Evolutionary conservation across 176 grass and related monocot species (phyloP).

Genomic region (Puya raimondii): DNA sequence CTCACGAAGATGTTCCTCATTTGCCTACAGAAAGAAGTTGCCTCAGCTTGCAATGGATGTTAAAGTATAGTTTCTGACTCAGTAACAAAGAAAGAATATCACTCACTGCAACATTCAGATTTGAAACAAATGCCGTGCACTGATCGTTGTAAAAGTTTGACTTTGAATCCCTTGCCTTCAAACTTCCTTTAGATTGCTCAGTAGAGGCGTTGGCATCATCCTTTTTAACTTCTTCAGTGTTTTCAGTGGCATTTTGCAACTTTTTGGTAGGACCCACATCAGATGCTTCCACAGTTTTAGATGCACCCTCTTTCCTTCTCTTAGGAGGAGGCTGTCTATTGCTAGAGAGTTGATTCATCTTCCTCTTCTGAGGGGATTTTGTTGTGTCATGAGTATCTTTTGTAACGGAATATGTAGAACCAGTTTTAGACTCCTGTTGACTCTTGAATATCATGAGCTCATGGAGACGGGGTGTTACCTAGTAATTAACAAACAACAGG

Average conservation of each 20-base stretch:
- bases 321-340: slow-evolving; percentile 58
- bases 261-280: slow-evolving; percentile 28
- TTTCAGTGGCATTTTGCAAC: background rate
- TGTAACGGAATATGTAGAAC: slow-evolving; percentile 20
- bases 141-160: slow-evolving; percentile 48
- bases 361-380: slow-evolving; percentile 69
- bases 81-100: slow-evolving; percentile 16
- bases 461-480: slow-evolving; percentile 71
- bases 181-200: slow-evolving; percentile 17
- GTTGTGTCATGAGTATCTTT: slow-evolving; percentile 33
- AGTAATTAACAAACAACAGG: slow-evolving; percentile 18
- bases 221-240: slow-evolving; percentile 18
- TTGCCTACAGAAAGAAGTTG: slow-evolving; percentile 46
- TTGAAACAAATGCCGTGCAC: slow-evolving; percentile 81
- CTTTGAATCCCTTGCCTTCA: slow-evolving; percentile 38
- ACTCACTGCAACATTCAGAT: slow-evolving; percentile 52
- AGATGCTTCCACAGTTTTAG: slow-evolving; percentile 24
- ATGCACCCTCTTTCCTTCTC: slow-evolving; percentile 54
- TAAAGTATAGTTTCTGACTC: slow-evolving; percentile 14
- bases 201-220: slow-evolving; percentile 1
- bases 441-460: slow-evolving; percentile 70
- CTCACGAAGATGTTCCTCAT: slow-evolving; percentile 47
- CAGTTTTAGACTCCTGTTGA: slow-evolving; percentile 64
- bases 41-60: slow-evolving; percentile 9
- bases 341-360: slow-evolving; percentile 46